These are phyloP conservation scores for Penicillium sp. DNA, from an alignment of 2,329 filamentous ascomycete genomes.

Conservation along the genomic window DNA sequence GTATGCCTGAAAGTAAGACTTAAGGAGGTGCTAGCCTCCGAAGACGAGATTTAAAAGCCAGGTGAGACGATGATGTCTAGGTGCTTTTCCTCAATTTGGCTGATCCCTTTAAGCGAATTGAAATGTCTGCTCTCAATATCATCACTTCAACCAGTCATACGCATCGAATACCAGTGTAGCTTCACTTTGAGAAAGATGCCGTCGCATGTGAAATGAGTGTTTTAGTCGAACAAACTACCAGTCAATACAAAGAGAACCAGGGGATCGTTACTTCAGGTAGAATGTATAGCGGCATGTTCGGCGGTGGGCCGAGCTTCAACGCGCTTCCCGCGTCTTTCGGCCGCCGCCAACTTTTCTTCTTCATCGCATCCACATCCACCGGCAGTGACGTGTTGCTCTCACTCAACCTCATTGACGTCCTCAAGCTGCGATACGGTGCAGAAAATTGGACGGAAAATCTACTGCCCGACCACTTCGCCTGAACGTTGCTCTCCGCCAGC, in stretches of 20 bases:
- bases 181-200: no score
- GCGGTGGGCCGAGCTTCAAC: slow-evolving; percentile 21
- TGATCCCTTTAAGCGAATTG: no score
- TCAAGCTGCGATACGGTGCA: background rate
- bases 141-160: no score
- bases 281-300: slow-evolving; percentile 14
- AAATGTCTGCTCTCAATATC: no score
- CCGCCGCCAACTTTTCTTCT: slow-evolving; percentile 17
- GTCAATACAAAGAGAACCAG: background rate
- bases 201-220: no score
- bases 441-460: background rate
- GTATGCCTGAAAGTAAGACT: no score
- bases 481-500: background rate
- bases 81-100: no score
- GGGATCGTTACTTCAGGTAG: background rate
- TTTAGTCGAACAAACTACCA: background rate
- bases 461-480: background rate
- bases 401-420: background rate
- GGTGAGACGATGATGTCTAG: no score
- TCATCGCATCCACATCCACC: slow-evolving; percentile 2
- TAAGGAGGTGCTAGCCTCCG: no score
- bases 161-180: no score
- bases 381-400: background rate
- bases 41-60: no score
- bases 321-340: slow-evolving; percentile 24